Conservation (phyloP, 495 filamentous ascomycete species). For the Penicillium manginii region DNA sequence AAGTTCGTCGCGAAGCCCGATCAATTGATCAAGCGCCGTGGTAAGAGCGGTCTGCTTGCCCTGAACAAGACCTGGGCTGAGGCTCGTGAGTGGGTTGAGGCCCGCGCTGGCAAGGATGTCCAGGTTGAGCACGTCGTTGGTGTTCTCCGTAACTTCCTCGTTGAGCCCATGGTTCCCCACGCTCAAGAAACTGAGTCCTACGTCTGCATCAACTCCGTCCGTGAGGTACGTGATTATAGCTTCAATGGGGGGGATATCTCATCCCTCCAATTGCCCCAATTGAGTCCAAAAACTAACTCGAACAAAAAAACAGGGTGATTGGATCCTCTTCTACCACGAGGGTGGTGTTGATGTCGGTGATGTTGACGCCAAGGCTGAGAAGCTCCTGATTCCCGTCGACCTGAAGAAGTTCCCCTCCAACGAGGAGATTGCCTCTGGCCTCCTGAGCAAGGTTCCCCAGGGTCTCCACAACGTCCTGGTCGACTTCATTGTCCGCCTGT, state of each 20-base stretch:
- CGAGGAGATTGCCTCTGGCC: conserved; percentile 79
- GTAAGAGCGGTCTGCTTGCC: conserved; percentile 95
- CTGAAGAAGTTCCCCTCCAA: conserved; percentile 95
- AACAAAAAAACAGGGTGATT: conserved; percentile 79
- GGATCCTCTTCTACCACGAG: conserved; percentile 99
- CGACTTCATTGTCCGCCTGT: conserved; percentile 93
- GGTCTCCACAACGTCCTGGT: conserved; percentile 97
- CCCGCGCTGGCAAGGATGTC: conserved; percentile 85
- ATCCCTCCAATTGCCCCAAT: background rate
- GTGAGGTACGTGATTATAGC: conserved; percentile 68
- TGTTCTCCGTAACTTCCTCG: conserved; percentile 89
- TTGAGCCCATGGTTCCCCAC: conserved; percentile 98
- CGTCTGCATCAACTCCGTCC: conserved; percentile 93
- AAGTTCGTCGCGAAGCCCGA: conserved; percentile 99
- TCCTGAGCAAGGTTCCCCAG: conserved; percentile 91
- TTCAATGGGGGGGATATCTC: background rate
- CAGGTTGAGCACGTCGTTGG: conserved; percentile 92
- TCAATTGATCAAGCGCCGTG: conserved; percentile 98
- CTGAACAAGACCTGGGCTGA: conserved; percentile 98
- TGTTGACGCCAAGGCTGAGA: conserved; percentile 98
- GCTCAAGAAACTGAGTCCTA: conserved; percentile 94
- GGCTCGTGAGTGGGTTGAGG: conserved; percentile 88
- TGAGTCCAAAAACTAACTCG: conserved; percentile 19
- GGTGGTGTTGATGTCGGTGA: conserved; percentile 99
- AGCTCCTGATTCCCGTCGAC: conserved; percentile 95